phyloP scores from a whole-genome alignment of 176 grass and related monocot genomes.

The Carex kokanica region DNA sequence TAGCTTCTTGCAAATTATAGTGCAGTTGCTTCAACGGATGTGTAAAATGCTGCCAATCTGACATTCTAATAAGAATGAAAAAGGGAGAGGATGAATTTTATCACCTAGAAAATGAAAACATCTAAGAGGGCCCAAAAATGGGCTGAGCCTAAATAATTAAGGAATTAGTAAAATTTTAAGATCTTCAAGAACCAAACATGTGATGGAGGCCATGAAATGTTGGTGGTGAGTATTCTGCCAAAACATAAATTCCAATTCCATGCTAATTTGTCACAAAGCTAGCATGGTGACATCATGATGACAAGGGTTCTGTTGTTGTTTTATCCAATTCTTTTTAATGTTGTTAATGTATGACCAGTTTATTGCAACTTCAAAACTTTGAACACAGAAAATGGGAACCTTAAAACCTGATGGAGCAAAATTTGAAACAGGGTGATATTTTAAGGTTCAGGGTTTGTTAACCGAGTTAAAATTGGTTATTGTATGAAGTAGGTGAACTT shows the following conservation, averaged over 20 bases:
- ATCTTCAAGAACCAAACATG: neutral
- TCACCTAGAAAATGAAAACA: neutral
- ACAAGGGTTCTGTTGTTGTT: neutral
- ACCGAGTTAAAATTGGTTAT: neutral
- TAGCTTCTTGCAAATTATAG: neutral
- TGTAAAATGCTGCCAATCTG: neutral
- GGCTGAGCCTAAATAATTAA: neutral
- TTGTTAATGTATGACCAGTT: neutral
- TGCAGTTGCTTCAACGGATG: neutral
- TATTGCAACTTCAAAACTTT: neutral
- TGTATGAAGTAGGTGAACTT: neutral
- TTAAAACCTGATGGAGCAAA: neutral
- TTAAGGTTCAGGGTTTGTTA: neutral
- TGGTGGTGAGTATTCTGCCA: neutral
- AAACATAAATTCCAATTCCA: neutral
- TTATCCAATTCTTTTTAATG: too few relatives aligned
- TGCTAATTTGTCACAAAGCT: neutral
- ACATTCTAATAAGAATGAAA: neutral
- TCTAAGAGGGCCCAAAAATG: neutral
- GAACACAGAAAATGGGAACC: neutral
- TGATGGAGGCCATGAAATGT: neutral
- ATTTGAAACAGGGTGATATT: neutral
- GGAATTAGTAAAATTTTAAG: neutral
- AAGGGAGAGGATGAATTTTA: neutral
- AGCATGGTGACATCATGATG: neutral